Conservation (phyloP, 352 stramenopile species). For the Phytophthora lateralis region DNA sequence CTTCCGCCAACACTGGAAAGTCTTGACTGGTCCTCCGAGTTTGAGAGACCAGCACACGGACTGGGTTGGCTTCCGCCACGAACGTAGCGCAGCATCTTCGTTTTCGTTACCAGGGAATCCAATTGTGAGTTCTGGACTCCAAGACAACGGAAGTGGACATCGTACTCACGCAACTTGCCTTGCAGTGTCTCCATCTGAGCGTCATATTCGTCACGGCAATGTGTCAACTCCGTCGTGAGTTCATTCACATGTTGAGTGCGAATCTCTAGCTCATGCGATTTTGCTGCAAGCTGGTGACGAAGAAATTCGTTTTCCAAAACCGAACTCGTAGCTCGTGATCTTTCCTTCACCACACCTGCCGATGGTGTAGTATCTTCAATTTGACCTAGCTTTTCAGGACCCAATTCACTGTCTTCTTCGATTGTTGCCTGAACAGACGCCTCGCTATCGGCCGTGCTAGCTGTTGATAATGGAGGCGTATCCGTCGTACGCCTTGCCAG, state of each 20-base stretch:
- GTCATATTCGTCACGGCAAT: conserved; percentile 64
- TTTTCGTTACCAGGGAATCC: conserved; percentile 56
- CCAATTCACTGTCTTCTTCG: conserved; percentile 21
- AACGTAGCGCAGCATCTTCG: conserved; percentile 65
- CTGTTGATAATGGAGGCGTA: conserved; percentile 14
- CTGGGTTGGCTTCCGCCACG: conserved; percentile 46
- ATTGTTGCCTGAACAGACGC: conserved; percentile 11
- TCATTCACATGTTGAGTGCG: conserved; percentile 49
- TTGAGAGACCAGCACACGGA: conserved; percentile 1
- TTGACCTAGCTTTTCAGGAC: neutral
- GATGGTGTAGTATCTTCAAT: neutral
- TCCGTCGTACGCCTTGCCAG: conserved; percentile 25
- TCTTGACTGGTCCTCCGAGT: conserved; percentile 6
- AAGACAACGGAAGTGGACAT: conserved; percentile 49
- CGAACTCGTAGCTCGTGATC: conserved; percentile 26
- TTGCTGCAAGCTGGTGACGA: conserved; percentile 56
- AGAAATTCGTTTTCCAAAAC: conserved; percentile 60
- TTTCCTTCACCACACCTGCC: neutral
- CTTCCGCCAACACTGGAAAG: conserved; percentile 2
- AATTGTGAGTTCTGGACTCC: conserved; percentile 50
- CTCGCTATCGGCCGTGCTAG: conserved; percentile 12
- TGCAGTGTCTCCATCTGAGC: conserved; percentile 48
- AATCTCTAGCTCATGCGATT: conserved; percentile 51
- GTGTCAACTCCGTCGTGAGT: conserved; percentile 51
- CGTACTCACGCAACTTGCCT: conserved; percentile 56